These are phyloP conservation scores for Sclerotinia nivalis DNA, from an alignment of 2,329 filamentous ascomycete species.

Conservation along the genomic window DNA sequence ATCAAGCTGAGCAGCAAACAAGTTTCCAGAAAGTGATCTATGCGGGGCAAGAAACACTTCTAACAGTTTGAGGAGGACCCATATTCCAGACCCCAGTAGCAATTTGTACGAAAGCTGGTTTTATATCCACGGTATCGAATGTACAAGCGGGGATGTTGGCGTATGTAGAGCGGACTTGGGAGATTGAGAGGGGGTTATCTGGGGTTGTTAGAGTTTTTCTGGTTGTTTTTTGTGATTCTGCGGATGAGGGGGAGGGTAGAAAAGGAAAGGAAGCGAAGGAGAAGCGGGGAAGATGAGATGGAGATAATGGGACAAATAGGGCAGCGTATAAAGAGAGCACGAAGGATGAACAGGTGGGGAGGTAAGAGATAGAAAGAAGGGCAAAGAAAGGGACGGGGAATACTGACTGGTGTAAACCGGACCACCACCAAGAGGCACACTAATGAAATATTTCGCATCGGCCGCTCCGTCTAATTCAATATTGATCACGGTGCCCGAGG, in stretches of 20 bases:
- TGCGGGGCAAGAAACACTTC: slow-evolving; percentile 28
- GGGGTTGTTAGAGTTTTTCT: neutral
- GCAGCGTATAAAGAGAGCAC: too few species aligned
- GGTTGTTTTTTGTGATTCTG: too few species aligned
- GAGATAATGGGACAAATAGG: too few species aligned
- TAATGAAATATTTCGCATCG: slow-evolving; percentile 33
- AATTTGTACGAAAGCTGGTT: slow-evolving; percentile 27
- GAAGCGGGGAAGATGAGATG: neutral
- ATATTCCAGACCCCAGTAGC: slow-evolving; percentile 32
- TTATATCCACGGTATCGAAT: slow-evolving; percentile 30
- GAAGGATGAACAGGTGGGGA: neutral
- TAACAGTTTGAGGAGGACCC: slow-evolving; percentile 36
- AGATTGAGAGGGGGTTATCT: slow-evolving; percentile 37
- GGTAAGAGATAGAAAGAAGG: neutral
- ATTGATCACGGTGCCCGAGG: slow-evolving; percentile 24
- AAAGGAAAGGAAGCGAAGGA: too few species aligned
- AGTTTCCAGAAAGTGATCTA: neutral
- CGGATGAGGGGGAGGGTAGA: neutral
- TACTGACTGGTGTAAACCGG: slow-evolving; percentile 30
- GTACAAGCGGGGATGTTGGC: slow-evolving; percentile 28
- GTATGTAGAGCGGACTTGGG: slow-evolving; percentile 30
- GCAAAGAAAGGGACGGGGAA: neutral
- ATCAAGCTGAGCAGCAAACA: neutral
- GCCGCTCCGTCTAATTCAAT: slow-evolving; percentile 36
- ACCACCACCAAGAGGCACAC: slow-evolving; percentile 33